Base-by-base conservation (phyloP, 345 rosid species). In the Corchorus olitorius region DNA sequence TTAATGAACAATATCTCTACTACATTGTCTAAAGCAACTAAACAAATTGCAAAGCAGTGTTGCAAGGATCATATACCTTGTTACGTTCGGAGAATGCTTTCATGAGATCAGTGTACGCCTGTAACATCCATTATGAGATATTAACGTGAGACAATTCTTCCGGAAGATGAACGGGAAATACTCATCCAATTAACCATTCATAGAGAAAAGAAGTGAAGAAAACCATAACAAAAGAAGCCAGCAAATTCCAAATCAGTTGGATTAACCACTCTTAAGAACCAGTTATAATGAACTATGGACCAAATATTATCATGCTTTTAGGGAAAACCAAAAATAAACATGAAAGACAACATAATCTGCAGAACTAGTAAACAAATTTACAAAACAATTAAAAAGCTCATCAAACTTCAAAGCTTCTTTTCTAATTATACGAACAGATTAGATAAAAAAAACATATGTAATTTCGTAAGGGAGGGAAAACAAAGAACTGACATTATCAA, bases 11-110 rank as follows among this genome's bases (percentile, higher is more conserved):
- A 74, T 55, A 53, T 75, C 5, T 33, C 60, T 45, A 55, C 50
- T 20, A 69, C 71, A 70, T 67, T 63, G 50, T 77, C 73, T 48
- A 77, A n/a, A 69, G 65, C 15, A 61, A 54, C 55, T 43, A 64
- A 73, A 70, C 8, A 22, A 76, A 63, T 65, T 59, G 46, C 34
- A 54, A 67, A 49, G 35, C 4, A 56, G 45, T 22, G 34, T 65
- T 14, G 34, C 35, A 34, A 63, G 67, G 73, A 52, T 10, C 48
- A 41, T 43, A 19, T 88, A 96, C 99, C 97, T 96, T 96, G 86
- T 96, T 96, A 67, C 93, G 97, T 58, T 93, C 97, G 8, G 87
- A 78, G 78, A 93, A 92, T 76, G 97, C 99, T 85, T 91, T 91
- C 89, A 92, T 84, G 77, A 96, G 95, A 60, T 93, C 95, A 78